These are phyloP conservation scores for Hypoxylon sp. DNA, from an alignment of 2,329 filamentous ascomycete species.

Conservation along the genomic window DNA sequence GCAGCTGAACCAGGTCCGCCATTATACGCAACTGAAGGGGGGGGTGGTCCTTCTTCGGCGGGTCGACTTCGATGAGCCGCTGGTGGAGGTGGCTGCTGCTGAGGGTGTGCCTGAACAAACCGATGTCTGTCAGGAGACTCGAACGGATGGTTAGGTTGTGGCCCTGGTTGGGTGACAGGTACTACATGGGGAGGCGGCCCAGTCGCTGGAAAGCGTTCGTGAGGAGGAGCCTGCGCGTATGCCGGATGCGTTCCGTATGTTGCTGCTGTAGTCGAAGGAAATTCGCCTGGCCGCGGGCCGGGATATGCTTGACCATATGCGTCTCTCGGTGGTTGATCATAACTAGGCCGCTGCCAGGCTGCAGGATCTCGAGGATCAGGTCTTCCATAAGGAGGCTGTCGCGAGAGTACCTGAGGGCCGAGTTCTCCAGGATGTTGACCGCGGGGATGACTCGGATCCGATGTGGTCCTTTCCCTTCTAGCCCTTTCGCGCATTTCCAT, in stretches of 20 bases:
- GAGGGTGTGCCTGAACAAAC: conserved; percentile 57
- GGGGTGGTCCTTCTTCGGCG: conserved; percentile 65
- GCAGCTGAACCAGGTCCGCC: conserved; percentile 59
- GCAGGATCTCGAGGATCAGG: conserved; percentile 53
- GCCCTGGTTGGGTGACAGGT: conserved; percentile 50
- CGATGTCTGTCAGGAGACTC: conserved; percentile 68
- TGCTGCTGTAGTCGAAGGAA: conserved; percentile 61
- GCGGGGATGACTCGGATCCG: conserved; percentile 63
- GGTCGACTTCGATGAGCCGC: conserved; percentile 58
- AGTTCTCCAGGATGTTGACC: conserved; percentile 64
- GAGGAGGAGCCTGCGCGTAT: conserved; percentile 56
- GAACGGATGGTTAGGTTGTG: conserved; percentile 56
- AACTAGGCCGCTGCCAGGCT: conserved; percentile 58
- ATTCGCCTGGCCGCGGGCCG: conserved; percentile 64
- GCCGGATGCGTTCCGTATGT: conserved; percentile 57
- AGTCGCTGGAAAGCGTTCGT: conserved; percentile 59
- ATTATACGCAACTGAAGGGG: conserved; percentile 66
- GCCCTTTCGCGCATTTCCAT: conserved; percentile 55
- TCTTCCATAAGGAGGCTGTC: conserved; percentile 59
- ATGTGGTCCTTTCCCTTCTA: conserved; percentile 63
- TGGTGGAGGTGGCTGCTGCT: conserved; percentile 48
- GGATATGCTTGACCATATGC: conserved; percentile 61
- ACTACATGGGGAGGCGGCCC: conserved; percentile 54
- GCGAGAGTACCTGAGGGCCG: conserved; percentile 57
- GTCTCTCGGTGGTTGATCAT: conserved; percentile 59